Evolutionary conservation across 2,329 filamentous ascomycete genomes (phyloP), one percentile per base, ranked within the genome.

Genomic region (Dothiorella sarmentorum): DNA sequence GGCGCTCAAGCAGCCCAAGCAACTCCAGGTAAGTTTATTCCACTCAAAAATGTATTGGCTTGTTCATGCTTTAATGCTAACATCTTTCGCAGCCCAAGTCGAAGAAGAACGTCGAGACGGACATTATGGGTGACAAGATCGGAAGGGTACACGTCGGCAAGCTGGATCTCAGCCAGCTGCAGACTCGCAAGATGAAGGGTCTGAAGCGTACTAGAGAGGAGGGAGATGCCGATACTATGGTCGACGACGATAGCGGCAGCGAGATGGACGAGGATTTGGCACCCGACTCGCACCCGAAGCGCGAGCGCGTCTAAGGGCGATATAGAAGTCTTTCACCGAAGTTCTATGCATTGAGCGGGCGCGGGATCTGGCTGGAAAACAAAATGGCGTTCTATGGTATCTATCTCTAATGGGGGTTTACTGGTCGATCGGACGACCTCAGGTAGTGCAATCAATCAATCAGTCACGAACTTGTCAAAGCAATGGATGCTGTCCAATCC

Each of bases 131-230:
- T 72, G 94, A 99, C 76, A 97, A 97, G 86, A 82, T 97, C 63
- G 94, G 93, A 63, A 87, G 91, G 66, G 89, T 99, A 63, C 94
- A 99, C 74, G 76, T 96, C 61, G 91, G 89, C 69, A 91, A 88
- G 78, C 91, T 97, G 76, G 91, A 99, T 76, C 82, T 99, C 60
- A 82, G 80, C 70, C 84, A 88, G 67, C 75, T 99, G 75, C 94
- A 99, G 80, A 95, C 92, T 56, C 87, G 94, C 71, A 99, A 99
- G 85, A 97, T 99, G 92, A 99, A 99, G 85, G 94, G 92, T 65
- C 76, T 99, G 65, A 99, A 97, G 84, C 83, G 94, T 64, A 85
- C 82, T 63, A 84, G 90, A 57, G 81, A 80, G 40, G 79, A 78
- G 22, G 79, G 77, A 11, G 59, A 38, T 4, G 56, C 37, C 11